Evolutionary conservation across 169 alveolate genomes (phyloP), one percentile per base, ranked within the genome.

Genomic region (Cryptosporidium ryanae): DNA sequence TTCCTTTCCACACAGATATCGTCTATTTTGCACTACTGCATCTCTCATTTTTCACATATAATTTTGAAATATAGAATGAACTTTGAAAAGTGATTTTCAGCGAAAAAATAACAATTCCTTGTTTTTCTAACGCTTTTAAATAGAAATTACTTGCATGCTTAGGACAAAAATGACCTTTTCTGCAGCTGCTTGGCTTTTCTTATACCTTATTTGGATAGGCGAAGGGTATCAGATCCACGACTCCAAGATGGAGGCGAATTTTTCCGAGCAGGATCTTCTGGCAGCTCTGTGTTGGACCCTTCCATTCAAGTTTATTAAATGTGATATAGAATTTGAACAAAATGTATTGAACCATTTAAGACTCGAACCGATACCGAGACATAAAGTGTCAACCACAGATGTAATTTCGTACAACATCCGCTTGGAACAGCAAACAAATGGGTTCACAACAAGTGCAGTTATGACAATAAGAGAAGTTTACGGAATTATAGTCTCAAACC

Each of bases 261-360:
- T 23, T 29, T 76, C 87, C n/a, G 87, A 76, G 34, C 27, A 76
- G 43, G 63, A 76, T 18, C 64, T 76, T 23, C 23, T 76, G 12
- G 68, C 87, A 34, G 71, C 87, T 3, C 64, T 76, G 15, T 76
- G 87, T 15, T 61, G 68, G 87, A 57, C 87, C 46, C 71, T 76
- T 18, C 87, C 87, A 6, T 61, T 61, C 25, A 76, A 55, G 21
- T 76, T 76, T n/a, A 76, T 76, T 8, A 76, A 61, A 25, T 76
- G 87, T 31, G 87, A 76, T 25, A 76, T 55, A 8, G 68, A 76
- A 17, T 55, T 55, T 57, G 87, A 61, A 3, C 49, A 55, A 76
- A 76, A 76, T 29, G 64, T 76, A 76, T 44, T 59, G 27, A 31
- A 61, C 25, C 68, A 76, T 25, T 43, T 76, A 38, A 32, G 25